Conservation (phyloP, 1,139 yeast genomes). For the Nakaseomyces delphensis region DNA sequence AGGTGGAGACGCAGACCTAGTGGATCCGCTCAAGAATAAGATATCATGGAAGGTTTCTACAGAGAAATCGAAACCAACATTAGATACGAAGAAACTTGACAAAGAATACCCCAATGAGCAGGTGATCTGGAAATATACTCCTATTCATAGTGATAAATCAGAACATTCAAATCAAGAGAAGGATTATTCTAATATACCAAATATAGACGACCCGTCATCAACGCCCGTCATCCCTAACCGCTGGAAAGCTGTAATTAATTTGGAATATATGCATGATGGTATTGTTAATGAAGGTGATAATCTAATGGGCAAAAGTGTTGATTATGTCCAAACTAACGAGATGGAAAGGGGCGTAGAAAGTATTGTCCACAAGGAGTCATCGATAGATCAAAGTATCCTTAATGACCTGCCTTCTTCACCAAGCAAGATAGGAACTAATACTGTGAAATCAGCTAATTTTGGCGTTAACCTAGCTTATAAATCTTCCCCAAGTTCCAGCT, state of each 20-base stretch:
- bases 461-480: too few relatives aligned
- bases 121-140: constrained; percentile 30
- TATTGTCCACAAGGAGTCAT: constrained; percentile 12
- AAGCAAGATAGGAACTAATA: constrained; percentile 2
- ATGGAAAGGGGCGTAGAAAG: constrained; percentile 28
- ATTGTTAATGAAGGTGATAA: constrained; percentile 5
- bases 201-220: constrained; percentile 22
- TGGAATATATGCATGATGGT: constrained; percentile 17
- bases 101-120: constrained; percentile 14
- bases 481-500: not conserved
- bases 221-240: constrained; percentile 27
- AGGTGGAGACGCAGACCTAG: not conserved
- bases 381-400: constrained; percentile 2
- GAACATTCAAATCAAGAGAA: constrained; percentile 15
- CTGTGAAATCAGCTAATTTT: not conserved
- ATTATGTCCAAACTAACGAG: constrained; percentile 16
- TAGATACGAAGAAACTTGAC: not conserved
- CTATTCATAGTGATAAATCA: constrained; percentile 14
- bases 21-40: not conserved
- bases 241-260: constrained; percentile 22
- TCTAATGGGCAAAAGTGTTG: constrained; percentile 5
- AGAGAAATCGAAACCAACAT: not conserved
- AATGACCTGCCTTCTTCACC: constrained; percentile 21
- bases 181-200: constrained; percentile 13
- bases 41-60: not conserved